Base-by-base conservation (phyloP, 176 grass and related monocot species). In the Secale cereale region DNA sequence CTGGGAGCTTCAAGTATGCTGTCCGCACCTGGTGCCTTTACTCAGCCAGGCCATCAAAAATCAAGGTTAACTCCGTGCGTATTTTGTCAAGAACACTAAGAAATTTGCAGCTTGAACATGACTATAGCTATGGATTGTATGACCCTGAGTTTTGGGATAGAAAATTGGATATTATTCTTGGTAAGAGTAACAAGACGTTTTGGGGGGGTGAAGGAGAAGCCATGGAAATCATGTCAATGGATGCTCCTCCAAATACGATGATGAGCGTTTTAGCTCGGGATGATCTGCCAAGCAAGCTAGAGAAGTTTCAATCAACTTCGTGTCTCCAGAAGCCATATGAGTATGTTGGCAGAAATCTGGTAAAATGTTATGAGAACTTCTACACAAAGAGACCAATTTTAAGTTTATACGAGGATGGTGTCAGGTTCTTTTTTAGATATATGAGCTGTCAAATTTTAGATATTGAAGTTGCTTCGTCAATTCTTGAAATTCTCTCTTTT, bases 181-280 rank as follows among this genome's bases (percentile, higher is more conserved):
- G 14, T 16, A 40, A 3, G 36, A 8, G 36, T 37, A 1, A 37
- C 8, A 37, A 37, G 33, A 36, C 3, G 33, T 6, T 6, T 35
- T 35, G 0, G 6, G 0, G 6, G 35, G 35, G 0, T 36, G 35
- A 36, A 36, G 35, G 6, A 37, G 17, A 37, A 2, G 32, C 10
- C 33, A 10, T n/a, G 0, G 59, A 35, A 28, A 65, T 80, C 61
- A 13, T 80, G 25, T 31, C 27, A 15, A 1, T n/a, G 2, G 62
- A 80, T 80, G 37, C 78, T 46, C 78, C 40, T 12, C 2, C 1
- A 2, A 80, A 50, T 29, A 0, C 0, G 8, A 5, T 19, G 2
- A 0, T 0, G 0, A 50, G 5, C 0, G 0, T 5, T 6, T 5
- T 81, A 7, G 13, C 0, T 17, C 20, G 0, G 0, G 43, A 25